Percentiles rank a stretch among this genome's conserved stretches.
Evolutionary conservation across 2,329 filamentous ascomycete species (phyloP).

Genomic region (Aspergillus quadricinctus): DNA sequence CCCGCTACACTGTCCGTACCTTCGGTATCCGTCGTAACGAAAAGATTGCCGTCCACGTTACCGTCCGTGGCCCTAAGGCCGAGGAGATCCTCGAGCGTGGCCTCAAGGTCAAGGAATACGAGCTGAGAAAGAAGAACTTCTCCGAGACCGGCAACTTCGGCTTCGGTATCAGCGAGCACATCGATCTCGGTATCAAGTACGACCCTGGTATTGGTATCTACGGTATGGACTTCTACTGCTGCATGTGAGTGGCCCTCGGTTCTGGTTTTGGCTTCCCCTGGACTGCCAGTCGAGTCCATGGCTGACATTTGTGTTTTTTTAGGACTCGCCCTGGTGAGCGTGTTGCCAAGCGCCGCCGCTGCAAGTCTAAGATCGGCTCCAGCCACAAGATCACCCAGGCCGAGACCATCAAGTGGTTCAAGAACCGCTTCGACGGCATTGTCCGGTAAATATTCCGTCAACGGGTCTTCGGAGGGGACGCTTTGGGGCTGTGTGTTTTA

Average conservation of each 20-base stretch:
- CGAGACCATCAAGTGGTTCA: conserved; percentile 98
- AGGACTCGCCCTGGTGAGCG: conserved; percentile 96
- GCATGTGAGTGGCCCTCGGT: conserved; percentile 65
- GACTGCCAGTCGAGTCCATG: conserved; percentile 25
- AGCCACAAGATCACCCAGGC: conserved; percentile 88
- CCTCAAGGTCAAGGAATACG: conserved; percentile 99
- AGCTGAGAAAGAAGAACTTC: conserved; percentile 99
- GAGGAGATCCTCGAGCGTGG: conserved; percentile 99
- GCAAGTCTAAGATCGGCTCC: conserved; percentile 79
- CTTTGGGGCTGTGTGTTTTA: conserved; percentile 29
- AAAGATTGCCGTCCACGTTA: conserved; percentile 99
- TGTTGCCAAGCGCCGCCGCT: conserved; percentile 89
- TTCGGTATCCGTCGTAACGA: conserved; percentile 99
- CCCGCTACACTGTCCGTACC: conserved; percentile 99
- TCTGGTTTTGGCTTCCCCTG: neutral
- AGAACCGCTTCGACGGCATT: conserved; percentile 95
- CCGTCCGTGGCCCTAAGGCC: conserved; percentile 97
- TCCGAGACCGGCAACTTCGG: conserved; percentile 99
- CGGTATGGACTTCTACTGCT: conserved; percentile 99
- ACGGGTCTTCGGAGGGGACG: conserved; percentile 20
- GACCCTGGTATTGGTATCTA: conserved; percentile 97
- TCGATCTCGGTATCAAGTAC: conserved; percentile 99
- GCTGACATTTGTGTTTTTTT: conserved; percentile 7
- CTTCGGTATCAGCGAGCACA: conserved; percentile 99
- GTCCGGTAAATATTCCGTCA: conserved; percentile 70